Evolutionary conservation across 2,329 filamentous ascomycete genomes (phyloP).

Genomic region (Arthrobotrys megalospora): DNA sequence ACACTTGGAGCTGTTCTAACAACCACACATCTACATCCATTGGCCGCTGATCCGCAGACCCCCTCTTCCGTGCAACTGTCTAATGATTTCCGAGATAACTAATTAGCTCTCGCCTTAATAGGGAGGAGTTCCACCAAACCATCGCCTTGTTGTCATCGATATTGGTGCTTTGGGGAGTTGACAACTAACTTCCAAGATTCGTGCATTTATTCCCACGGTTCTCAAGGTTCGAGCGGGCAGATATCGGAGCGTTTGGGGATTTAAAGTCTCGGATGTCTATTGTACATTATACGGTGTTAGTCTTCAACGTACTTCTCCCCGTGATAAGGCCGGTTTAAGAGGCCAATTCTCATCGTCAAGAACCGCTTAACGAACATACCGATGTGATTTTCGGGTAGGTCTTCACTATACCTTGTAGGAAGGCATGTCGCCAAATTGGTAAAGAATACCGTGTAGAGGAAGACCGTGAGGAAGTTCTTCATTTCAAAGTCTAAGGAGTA

Average conservation of each 20-base stretch:
- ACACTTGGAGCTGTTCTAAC: not conserved
- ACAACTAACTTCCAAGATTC: slow-evolving; percentile 5
- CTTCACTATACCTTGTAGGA: not conserved
- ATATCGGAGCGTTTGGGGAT: not conserved
- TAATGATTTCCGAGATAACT: not conserved
- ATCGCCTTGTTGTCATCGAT: no score
- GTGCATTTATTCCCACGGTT: slow-evolving; percentile 3
- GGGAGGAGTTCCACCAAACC: not conserved
- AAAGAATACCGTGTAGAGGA: not conserved
- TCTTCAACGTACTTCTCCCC: no score
- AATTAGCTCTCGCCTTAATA: not conserved
- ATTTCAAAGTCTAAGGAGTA: not conserved
- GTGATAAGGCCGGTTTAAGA: no score
- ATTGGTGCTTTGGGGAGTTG: no score
- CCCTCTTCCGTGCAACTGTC: not conserved
- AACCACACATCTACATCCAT: slow-evolving; percentile 11
- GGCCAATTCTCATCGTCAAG: not conserved
- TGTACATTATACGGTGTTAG: not conserved
- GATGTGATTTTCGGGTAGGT: slow-evolving; percentile 1
- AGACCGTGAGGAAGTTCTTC: not conserved
- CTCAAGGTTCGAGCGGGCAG: not conserved
- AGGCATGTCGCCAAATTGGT: not conserved
- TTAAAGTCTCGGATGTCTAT: slow-evolving; percentile 19
- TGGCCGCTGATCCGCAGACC: not conserved
- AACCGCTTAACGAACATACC: not conserved